These are phyloP conservation scores for Amoebophrya sp. DNA, from an alignment of 169 alveolate species.

Conservation along the genomic window DNA sequence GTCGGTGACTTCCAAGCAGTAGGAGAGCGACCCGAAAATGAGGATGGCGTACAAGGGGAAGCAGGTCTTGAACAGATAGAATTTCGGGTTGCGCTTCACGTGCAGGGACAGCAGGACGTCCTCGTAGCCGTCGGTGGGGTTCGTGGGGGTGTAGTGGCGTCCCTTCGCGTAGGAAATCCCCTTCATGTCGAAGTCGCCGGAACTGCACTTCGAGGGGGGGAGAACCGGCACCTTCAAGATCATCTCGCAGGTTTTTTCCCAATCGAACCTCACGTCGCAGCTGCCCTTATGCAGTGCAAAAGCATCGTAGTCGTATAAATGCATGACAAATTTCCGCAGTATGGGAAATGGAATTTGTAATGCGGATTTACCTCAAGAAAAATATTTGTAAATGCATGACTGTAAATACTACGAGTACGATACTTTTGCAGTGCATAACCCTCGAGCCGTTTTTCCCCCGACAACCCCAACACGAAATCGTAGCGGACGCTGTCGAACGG, in stretches of 20 bases:
- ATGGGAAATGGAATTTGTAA: too few relatives aligned
- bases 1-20: not conserved
- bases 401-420: too few relatives aligned
- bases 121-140: constrained; percentile 27
- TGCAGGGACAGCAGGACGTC: not conserved
- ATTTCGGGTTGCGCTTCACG: constrained; percentile 27
- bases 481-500: constrained; percentile 18
- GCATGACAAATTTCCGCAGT: too few relatives aligned
- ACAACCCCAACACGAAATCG: not conserved
- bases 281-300: too few relatives aligned
- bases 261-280: not conserved
- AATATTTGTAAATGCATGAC: too few relatives aligned
- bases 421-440: too few relatives aligned
- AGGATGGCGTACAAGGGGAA: not conserved
- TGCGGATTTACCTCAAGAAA: too few relatives aligned
- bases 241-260: not conserved
- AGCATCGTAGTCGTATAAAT: too few relatives aligned
- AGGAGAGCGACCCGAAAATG: not conserved
- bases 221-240: not conserved
- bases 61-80: constrained; percentile 1
- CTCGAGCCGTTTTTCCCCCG: not conserved
- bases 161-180: constrained; percentile 18
- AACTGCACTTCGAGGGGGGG: not conserved
- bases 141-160: not conserved
- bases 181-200: not conserved